Percentiles rank a stretch among this genome's conserved stretches.
phyloP scores from a whole-genome alignment of 208 protist genomes.

The Leptomonas pyrrhocoris region DNA sequence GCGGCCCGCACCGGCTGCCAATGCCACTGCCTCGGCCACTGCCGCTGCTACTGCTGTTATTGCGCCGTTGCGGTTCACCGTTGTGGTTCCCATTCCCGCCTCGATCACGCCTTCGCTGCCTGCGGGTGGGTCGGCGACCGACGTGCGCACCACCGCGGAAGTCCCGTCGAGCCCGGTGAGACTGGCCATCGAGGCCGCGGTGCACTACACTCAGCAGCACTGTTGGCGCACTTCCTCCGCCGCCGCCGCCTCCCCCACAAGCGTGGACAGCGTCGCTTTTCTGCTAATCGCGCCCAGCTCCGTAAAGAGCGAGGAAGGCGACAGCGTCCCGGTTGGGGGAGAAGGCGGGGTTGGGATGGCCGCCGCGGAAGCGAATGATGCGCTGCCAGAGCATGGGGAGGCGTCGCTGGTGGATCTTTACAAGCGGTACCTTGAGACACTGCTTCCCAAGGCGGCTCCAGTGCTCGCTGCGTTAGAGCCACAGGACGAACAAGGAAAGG shows the following conservation, averaged over 20 bases:
- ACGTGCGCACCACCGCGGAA: background rate
- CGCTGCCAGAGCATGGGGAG: background rate
- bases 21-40: background rate
- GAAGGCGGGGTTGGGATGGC: background rate
- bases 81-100: constrained; percentile 25
- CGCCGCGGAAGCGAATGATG: background rate
- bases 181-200: constrained; percentile 9
- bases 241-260: background rate
- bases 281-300: constrained; percentile 12
- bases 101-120: background rate
- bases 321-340: background rate
- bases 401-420: background rate
- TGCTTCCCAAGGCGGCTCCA: background rate
- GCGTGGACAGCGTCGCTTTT: constrained; percentile 12
- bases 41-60: background rate
- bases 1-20: constrained; percentile 13
- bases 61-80: constrained; percentile 17
- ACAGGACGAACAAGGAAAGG: background rate
- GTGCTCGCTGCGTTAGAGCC: background rate
- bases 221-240: constrained; percentile 6
- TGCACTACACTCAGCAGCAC: constrained; percentile 19
- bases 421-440: constrained; percentile 12
- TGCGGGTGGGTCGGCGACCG: background rate
- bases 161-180: background rate
- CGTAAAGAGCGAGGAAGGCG: background rate